Evolutionary conservation across 2,329 filamentous ascomycete species (phyloP), one percentile per base, ranked within the genome.

Genomic region (Xylariomycetidae sp.): DNA sequence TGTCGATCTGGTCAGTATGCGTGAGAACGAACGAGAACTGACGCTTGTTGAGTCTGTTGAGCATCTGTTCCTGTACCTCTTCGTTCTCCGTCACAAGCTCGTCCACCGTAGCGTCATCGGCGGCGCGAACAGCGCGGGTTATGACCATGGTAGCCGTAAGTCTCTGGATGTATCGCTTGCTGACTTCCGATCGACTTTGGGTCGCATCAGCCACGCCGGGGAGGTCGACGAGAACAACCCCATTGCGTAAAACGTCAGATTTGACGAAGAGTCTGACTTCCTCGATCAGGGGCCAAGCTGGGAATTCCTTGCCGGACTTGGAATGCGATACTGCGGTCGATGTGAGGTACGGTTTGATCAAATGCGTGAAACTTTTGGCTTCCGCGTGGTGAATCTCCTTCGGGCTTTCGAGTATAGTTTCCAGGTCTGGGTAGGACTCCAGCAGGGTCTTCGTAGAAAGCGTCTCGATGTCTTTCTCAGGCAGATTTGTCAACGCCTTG

Each of bases 151-250:
- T 12, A 14, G 10, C 7, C 13, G 8, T 7, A 7, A 26, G 13
- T 13, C 15, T 26, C 25, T 37, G 12, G 3, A 43, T 42, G 16
- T 39, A 47, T 0, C 36, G 32, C 1, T 31, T 6, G 0, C 56
- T 50, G 0, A 58, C 25, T 0, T 38, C 30, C 0, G 46, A 43
- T 6, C 58, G 51, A n/a, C 49, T 50, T 1, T 37, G 30, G 0
- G 41, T 35, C 0, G 35, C 32, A 12, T 76, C 72, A 2, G 67
- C 64, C 0, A 70, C 59, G 9, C 72, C 72, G 0, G 72, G 72
- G 0, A 76, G 56, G 39, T 76, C 70, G 1, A 73, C 69, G 6
- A 75, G 54, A 0, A 66, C 61, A 2, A 70, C 59, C 0, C 70
- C 70, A 3, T 65, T 62, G 1, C 60, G 60, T 1, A 76, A 48